phyloP scores from a whole-genome alignment of 2,329 filamentous ascomycete species.

The Hyphodiscus sp. region DNA sequence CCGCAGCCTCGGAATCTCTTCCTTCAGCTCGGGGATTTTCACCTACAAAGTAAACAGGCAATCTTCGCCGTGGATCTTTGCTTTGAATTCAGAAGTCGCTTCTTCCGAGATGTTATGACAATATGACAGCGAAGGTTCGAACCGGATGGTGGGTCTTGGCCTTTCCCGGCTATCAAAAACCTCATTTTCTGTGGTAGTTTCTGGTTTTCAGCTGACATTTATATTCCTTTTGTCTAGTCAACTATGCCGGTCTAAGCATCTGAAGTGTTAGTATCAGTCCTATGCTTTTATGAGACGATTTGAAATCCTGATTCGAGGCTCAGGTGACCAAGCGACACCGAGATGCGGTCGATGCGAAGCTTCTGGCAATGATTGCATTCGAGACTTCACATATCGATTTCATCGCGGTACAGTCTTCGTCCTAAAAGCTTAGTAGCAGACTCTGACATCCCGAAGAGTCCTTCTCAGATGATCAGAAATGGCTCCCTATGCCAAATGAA shows the following conservation, averaged over 20 bases:
- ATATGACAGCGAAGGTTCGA: background rate
- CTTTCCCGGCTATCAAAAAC: background rate
- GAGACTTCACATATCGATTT: slow-evolving; percentile 12
- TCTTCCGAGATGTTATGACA: background rate
- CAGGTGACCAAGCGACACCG: slow-evolving; percentile 19
- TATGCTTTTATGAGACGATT: background rate
- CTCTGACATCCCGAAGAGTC: slow-evolving; percentile 2
- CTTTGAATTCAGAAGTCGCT: background rate
- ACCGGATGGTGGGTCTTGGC: background rate
- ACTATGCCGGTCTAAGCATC: slow-evolving; percentile 13
- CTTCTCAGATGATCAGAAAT: slow-evolving; percentile 13
- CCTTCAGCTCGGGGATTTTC: background rate
- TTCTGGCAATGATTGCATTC: slow-evolving; percentile 11
- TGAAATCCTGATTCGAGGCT: background rate
- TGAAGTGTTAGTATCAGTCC: slow-evolving; percentile 13
- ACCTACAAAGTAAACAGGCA: background rate
- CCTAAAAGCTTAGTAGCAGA: background rate
- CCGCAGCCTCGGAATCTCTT: background rate
- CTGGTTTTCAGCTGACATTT: background rate
- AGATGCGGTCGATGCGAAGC: slow-evolving; percentile 17
- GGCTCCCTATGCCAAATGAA: slow-evolving; percentile 10
- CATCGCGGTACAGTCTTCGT: slow-evolving; percentile 11
- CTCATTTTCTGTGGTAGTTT: background rate
- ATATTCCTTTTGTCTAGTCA: slow-evolving; percentile 6
- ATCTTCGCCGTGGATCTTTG: background rate